Percentiles rank a stretch among this genome's conserved stretches.
These are phyloP conservation scores for Allantophomopsis cytisporea DNA, from an alignment of 2,329 filamentous ascomycete genomes.

Conservation along the genomic window DNA sequence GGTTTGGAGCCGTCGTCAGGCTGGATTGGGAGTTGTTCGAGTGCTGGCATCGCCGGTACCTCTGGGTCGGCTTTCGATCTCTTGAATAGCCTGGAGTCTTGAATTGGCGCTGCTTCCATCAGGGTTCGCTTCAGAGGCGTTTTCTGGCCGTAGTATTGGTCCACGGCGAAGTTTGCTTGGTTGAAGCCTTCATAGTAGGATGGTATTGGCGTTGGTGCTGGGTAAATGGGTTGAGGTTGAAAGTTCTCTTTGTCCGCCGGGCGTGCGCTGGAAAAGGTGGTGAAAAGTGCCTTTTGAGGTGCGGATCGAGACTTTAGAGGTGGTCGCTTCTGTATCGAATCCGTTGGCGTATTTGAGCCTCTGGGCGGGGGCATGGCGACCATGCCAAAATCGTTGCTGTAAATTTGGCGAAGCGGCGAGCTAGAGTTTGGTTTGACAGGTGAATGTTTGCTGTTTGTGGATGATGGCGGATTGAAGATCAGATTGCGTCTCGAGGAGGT, in stretches of 20 bases:
- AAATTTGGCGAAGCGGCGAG: slow-evolving; percentile 44
- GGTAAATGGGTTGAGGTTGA: slow-evolving; percentile 32
- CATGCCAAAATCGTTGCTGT: slow-evolving; percentile 50
- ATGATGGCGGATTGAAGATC: slow-evolving; percentile 48
- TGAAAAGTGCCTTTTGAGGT: slow-evolving; percentile 35
- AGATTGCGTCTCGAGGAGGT: slow-evolving; percentile 35
- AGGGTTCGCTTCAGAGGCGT: slow-evolving; percentile 45
- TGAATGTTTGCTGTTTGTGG: slow-evolving; percentile 41
- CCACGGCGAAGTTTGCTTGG: slow-evolving; percentile 31
- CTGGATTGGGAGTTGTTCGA: slow-evolving; percentile 30
- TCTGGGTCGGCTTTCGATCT: slow-evolving; percentile 48
- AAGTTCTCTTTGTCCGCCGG: slow-evolving; percentile 40
- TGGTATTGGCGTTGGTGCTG: slow-evolving; percentile 25
- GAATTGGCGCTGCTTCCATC: slow-evolving; percentile 60
- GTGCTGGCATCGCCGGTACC: slow-evolving; percentile 10
- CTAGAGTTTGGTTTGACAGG: slow-evolving; percentile 53
- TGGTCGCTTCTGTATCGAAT: slow-evolving; percentile 55
- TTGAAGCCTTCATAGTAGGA: slow-evolving; percentile 12
- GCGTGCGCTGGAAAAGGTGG: slow-evolving; percentile 22
- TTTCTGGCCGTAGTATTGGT: slow-evolving; percentile 36
- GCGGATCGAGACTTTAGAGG: slow-evolving; percentile 43
- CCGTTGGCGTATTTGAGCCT: slow-evolving; percentile 38
- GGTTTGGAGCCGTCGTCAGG: slow-evolving; percentile 84
- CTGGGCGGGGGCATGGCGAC: slow-evolving; percentile 53
- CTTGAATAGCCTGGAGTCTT: slow-evolving; percentile 54